Evolutionary conservation across 805 yeast species (phyloP).

Genomic region (Yarrowia sp.): DNA sequence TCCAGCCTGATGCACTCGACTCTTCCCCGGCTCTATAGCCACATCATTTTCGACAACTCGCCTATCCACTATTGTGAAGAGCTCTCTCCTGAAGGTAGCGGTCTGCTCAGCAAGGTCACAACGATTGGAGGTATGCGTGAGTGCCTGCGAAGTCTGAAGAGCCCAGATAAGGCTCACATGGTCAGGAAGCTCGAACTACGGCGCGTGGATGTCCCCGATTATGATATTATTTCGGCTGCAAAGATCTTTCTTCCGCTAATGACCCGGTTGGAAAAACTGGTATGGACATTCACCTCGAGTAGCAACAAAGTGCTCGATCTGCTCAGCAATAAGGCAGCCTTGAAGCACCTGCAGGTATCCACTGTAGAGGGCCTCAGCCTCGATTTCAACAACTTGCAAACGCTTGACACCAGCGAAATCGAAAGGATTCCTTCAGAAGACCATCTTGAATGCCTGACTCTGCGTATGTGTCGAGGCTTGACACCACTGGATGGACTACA

Average conservation of each 20-base stretch:
- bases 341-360: constrained; percentile 12
- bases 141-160: constrained; percentile 45
- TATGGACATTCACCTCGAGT: constrained; percentile 45
- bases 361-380: constrained; percentile 9
- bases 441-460: background rate
- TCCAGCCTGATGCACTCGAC: constrained; percentile 44
- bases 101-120: constrained; percentile 43
- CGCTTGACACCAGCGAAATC: constrained; percentile 24
- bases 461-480: constrained; percentile 23
- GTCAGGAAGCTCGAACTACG: constrained; percentile 45
- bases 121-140: constrained; percentile 49
- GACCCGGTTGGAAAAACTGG: constrained; percentile 43
- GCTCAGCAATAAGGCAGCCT: constrained; percentile 1
- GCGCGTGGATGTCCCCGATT: constrained; percentile 46
- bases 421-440: background rate
- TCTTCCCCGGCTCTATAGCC: constrained; percentile 46
- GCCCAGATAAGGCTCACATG: constrained; percentile 44
- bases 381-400: background rate
- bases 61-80: constrained; percentile 46
- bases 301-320: constrained; percentile 5
- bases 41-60: constrained; percentile 48
- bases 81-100: constrained; percentile 35
- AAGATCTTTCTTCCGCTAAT: constrained; percentile 44
- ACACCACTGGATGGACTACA: background rate
- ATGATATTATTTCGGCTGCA: constrained; percentile 43